Percentiles rank a stretch among this genome's conserved stretches.
These are phyloP conservation scores for Dimocarpus longan DNA, from an alignment of 345 rosid genomes.

Conservation along the genomic window DNA sequence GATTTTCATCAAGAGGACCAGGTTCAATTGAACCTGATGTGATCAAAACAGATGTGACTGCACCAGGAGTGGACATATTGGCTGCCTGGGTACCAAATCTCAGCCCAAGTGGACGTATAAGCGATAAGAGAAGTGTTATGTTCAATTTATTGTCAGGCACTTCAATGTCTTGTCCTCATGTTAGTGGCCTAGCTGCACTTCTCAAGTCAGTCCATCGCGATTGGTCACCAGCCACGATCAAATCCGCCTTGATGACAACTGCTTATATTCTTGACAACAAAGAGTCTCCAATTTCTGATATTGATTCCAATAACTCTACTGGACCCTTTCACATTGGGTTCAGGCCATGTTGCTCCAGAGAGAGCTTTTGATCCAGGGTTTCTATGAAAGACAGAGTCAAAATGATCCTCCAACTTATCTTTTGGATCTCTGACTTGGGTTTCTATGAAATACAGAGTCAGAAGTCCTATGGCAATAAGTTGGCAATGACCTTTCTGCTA, in stretches of 20 bases:
- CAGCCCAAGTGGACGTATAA: constrained; percentile 46
- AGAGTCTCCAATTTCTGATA: constrained; percentile 33
- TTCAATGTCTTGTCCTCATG: constrained; percentile 88
- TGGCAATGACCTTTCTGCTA: constrained; percentile 35
- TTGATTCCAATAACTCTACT: constrained; percentile 27
- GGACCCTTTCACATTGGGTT: constrained; percentile 51
- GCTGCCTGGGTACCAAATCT: constrained; percentile 70
- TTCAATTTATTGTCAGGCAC: constrained; percentile 81
- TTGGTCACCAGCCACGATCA: constrained; percentile 86
- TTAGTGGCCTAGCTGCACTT: constrained; percentile 74
- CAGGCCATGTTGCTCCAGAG: constrained; percentile 65
- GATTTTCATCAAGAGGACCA: constrained; percentile 85
- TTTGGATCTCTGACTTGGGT: constrained; percentile 68
- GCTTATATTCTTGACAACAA: constrained; percentile 56
- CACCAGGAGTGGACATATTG: constrained; percentile 74
- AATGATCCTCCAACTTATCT: constrained; percentile 7
- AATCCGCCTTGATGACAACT: constrained; percentile 88
- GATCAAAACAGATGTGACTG: constrained; percentile 75
- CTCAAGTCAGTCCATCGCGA: constrained; percentile 60
- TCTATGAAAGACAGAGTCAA: too few relatives aligned
- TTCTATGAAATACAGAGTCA: constrained; percentile 49
- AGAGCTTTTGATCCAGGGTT: constrained; percentile 63
- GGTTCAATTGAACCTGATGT: constrained; percentile 52
- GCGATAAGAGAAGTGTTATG: constrained; percentile 55
- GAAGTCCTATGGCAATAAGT: constrained; percentile 67